Conservation (phyloP, 164 flowering plant genomes). For the Aristolochia fimbriata region DNA sequence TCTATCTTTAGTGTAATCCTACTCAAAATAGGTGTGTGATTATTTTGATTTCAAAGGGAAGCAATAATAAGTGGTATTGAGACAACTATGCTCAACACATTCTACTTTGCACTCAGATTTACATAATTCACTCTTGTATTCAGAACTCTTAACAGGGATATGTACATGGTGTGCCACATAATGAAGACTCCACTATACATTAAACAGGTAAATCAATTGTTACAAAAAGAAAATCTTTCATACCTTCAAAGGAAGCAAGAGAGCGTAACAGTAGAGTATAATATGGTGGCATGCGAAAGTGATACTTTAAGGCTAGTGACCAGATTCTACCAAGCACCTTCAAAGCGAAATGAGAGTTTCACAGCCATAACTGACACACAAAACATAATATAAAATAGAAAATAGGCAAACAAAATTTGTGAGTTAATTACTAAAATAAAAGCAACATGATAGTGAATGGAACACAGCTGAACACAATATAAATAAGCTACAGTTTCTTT, state of each 20-base stretch:
- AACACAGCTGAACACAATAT: too few relatives aligned
- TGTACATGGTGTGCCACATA: not conserved
- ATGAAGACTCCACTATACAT: not conserved
- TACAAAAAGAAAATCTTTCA: not conserved
- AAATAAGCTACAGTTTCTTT: too few relatives aligned
- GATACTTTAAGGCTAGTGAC: constrained; percentile 82
- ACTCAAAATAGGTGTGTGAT: too few relatives aligned
- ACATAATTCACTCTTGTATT: not conserved
- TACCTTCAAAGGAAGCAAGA: constrained; percentile 95
- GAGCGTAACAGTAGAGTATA: constrained; percentile 81
- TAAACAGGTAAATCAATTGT: not conserved
- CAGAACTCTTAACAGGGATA: not conserved
- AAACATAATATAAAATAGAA: not conserved
- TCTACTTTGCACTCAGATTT: not conserved
- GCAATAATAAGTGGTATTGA: too few relatives aligned
- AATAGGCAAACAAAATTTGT: not conserved
- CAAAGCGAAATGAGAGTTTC: constrained; percentile 11
- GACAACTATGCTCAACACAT: too few relatives aligned
- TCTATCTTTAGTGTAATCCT: too few relatives aligned
- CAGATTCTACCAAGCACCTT: constrained; percentile 83
- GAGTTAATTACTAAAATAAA: not conserved
- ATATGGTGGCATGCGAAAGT: constrained; percentile 95
- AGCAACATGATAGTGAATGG: not conserved
- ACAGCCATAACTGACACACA: not conserved
- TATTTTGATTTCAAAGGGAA: too few relatives aligned